Evolutionary conservation across 2,329 filamentous ascomycete genomes (phyloP), one percentile per base, ranked within the genome.

Genomic region (Tolypocladium nubicola): DNA sequence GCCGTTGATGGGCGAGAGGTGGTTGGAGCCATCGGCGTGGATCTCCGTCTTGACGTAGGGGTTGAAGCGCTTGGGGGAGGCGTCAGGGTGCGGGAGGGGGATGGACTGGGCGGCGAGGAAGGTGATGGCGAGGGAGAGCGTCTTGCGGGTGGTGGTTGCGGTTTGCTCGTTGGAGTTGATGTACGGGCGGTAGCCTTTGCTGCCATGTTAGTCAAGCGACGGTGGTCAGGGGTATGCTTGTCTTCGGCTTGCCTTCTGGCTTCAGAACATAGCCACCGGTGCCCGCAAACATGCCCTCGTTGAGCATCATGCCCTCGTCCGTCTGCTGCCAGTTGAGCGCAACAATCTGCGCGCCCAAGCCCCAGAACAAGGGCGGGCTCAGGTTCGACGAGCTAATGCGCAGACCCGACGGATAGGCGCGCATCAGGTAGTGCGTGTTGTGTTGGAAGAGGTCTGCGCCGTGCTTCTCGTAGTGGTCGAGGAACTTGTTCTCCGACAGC

Each of bases 221-320:
- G 8, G 13, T 4, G 49, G 4, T 14, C 38, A 2, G 8, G 47
- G 30, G 23, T 30, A 19, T 21, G 23, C 8, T 19, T 11, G 14
- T 3, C n/a, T 40, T n/a, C 23, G 35, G 23, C 66, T 49, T 66
- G 78, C 87, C 89, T 61, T 81, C 74, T 0, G 92, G 92, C 71
- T 97, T 97, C 45, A 96, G 77, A 1, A 94, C 85, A 76, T 91
- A 97, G 26, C 92, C 92, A n/a, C 80, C 79, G 0, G 88, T 89
- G 13, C 87, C 88, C 1, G 84, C 81, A 71, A 96, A 96, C 90
- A 96, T 94, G 64, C 84, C 92, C 67, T 94, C 86, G 67, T 97
- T 97, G 16, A 96, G 80, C 93, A 97, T 97, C 86, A 95, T 95
- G 38, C 90, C 91, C 64, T 90, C 87, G 66, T 97, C 91, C 71